Evolutionary conservation across 1,284 basidiomycete genomes (phyloP).

Genomic region (Ustilago curta): DNA sequence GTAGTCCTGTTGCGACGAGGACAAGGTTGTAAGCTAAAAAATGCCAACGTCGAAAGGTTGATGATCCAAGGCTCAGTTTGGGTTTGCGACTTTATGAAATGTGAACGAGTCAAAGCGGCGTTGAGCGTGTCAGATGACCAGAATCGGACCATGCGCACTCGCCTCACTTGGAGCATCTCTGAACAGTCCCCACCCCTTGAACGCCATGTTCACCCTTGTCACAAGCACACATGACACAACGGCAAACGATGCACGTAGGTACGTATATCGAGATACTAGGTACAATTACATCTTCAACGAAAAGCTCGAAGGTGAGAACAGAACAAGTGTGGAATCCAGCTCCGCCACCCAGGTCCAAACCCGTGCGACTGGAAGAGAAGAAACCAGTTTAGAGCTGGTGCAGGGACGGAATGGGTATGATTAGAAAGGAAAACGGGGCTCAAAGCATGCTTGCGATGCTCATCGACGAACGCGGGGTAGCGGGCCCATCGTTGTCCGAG

Average conservation of each 20-base stretch:
- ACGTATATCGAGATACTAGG: neutral
- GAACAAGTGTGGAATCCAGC: neutral
- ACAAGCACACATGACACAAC: neutral
- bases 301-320: neutral
- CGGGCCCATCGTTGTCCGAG: slow-evolving; percentile 19
- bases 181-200: too few relatives aligned
- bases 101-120: neutral
- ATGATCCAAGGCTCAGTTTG: too few relatives aligned
- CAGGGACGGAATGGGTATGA: slow-evolving; percentile 2
- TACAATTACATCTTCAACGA: slow-evolving; percentile 18
- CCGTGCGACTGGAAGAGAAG: neutral
- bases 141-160: too few relatives aligned
- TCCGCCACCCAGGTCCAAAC: neutral
- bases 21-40: slow-evolving; percentile 17
- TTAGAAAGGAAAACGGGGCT: neutral
- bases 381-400: neutral
- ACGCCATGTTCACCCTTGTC: neutral
- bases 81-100: neutral
- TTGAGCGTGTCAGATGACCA: too few relatives aligned
- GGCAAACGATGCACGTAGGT: neutral
- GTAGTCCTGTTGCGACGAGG: slow-evolving; percentile 6
- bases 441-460: slow-evolving; percentile 50
- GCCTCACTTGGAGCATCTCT: too few relatives aligned
- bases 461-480: slow-evolving; percentile 36
- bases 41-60: neutral